Base-by-base conservation (phyloP, 106 monocot species). In the Alisma plantagoaquatica region DNA sequence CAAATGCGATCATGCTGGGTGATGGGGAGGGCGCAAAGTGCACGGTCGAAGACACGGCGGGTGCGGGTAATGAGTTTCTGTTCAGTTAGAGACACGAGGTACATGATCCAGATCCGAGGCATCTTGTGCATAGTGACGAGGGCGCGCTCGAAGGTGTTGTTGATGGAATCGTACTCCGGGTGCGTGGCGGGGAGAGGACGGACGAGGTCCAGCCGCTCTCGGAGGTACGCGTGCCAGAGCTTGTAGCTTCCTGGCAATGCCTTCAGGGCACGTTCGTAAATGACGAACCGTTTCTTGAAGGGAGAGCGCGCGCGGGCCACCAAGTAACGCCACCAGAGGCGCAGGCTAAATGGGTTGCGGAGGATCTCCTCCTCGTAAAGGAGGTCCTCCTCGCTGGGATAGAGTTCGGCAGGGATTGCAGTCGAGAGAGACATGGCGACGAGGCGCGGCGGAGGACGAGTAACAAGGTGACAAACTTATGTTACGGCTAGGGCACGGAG, bases 71-170 rank as follows among this genome's bases (percentile, higher is more conserved):
- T 29, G 29, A 85, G 57, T 10, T 65, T 60, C 59, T 90, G 90
- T n/a, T 86, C 78, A 29, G 73, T 63, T 46, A 89, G 76, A 24
- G 78, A 64, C 8, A 76, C 49, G 53, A 98, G 70, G 67, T 82
- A 79, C 72, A 98, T 74, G 54, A 70, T 64, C 90, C 82, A 98
- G 51, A 98, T 82, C 16, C 90, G 66, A n/a, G 98, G 90, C 90
- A 90, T 90, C 70, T 90, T 84, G 76, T 98, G 96, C 71, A 96
- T 90, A 14, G 90, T 98, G 47, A 90, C 90, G 22, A 98, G 78
- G 24, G 90, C 79, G 4, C 85, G 72, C 76, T 98, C 85, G 66
- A 98, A 98, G 46, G 98, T 78, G 77, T 90, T 98, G 74, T 98
- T 86, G 48, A 90, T 81, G 42, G 76, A 72, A 21, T 53, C 21